Conservation (phyloP, 306 rosid species). For the Quercus bicolor region DNA sequence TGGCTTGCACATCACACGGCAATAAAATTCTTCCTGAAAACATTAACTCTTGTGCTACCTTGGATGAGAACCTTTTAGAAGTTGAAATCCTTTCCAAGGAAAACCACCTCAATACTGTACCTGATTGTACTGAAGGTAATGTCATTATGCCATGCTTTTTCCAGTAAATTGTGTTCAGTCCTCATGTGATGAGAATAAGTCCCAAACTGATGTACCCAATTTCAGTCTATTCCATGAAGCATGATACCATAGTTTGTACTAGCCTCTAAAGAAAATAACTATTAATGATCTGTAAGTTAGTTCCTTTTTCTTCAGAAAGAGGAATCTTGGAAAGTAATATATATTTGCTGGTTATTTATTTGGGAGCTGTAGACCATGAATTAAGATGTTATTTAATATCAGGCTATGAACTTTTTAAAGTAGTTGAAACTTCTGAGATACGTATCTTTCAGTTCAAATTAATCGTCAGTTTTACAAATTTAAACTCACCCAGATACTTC, state of each 20-base stretch:
- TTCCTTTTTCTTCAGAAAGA: background rate
- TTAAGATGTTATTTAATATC: background rate
- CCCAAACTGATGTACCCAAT: background rate
- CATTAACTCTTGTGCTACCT: conserved; percentile 20
- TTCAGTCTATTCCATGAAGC: background rate
- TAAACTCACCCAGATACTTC: conserved; percentile 21
- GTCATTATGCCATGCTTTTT: background rate
- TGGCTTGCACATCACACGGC: conserved; percentile 24
- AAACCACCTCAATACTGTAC: conserved; percentile 28
- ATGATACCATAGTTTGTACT: background rate
- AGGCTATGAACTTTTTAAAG: background rate
- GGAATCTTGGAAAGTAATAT: background rate
- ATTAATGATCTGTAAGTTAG: background rate
- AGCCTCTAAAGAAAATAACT: background rate
- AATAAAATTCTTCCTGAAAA: conserved; percentile 33
- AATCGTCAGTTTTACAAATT: conserved; percentile 9
- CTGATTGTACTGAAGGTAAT: conserved; percentile 43
- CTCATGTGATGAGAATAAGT: conserved; percentile 2
- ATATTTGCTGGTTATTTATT: background rate
- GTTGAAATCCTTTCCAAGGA: conserved; percentile 23
- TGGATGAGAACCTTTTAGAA: conserved; percentile 22
- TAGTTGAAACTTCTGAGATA: background rate
- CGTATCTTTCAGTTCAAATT: conserved; percentile 1
- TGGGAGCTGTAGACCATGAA: background rate
- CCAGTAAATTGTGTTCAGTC: conserved; percentile 7